Evolutionary conservation across 129 eudicot genomes (phyloP), one percentile per base, ranked within the genome.

Genomic region (Gnaphalium uliginosum): DNA sequence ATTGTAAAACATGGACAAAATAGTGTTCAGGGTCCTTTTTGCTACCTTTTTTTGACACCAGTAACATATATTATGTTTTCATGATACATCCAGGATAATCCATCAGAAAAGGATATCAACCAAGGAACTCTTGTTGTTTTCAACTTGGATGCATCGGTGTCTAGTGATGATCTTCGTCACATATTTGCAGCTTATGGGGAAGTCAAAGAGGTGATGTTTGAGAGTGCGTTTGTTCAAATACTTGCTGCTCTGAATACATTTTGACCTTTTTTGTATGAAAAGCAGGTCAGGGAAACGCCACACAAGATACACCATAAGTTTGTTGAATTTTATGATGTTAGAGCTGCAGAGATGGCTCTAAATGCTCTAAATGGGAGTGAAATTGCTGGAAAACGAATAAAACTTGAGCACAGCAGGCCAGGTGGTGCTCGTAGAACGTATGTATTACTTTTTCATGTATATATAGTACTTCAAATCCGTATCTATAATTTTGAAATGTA

Each of bases 91-190:
- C 83, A 93, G 98, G 98, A 93, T 80, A 93, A 93, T 70, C 98
- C 98, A 57, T 90, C 98, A 4, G 98, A 93, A 76, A 93, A 93
- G 79, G 98, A 93, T 85, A 83, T 93, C 56, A 93, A 93, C 79
- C 98, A 93, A 77, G 98, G 98, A 65, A 93, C 98, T 56, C 89
- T 93, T n/a, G 98, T 93, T 39, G 96, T 83, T 41, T 93, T 93
- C 85, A 93, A 93, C 81, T 80, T 93, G 85, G 98, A 93, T 85
- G 81, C 96, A 62, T 90, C 96, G 13, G 86, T 93, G 60, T 86
- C 98, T 30, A 93, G 90, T 79, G 98, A 93, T 35, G 96, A 93
- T 69, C 92, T 93, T 77, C 93, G 88, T 60, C 89, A 81, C 37
- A 88, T 93, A 75, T 93, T 93, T 87, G 88, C 93, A 69, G 87